Percentiles rank a stretch among this genome's conserved stretches.
These are phyloP conservation scores for Hymenotorrendiella dingleyae DNA, from an alignment of 2,329 filamentous ascomycete species.

Conservation along the genomic window DNA sequence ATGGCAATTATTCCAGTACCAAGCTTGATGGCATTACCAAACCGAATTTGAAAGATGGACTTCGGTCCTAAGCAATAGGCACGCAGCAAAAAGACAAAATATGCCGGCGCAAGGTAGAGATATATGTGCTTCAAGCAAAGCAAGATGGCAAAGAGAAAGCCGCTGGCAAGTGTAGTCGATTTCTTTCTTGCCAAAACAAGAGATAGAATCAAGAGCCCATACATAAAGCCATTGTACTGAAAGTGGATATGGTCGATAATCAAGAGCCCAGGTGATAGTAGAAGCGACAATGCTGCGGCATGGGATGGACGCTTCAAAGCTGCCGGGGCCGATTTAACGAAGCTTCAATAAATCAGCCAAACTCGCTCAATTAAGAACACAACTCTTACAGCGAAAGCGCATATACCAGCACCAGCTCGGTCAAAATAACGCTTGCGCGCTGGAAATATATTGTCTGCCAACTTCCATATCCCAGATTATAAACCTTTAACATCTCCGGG, in stretches of 20 bases:
- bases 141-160: conserved; percentile 75
- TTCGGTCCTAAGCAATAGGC: conserved; percentile 78
- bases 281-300: conserved; percentile 78
- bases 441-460: conserved; percentile 96
- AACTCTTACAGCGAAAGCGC: conserved; percentile 65
- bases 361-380: conserved; percentile 6
- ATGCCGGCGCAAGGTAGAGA: conserved; percentile 90
- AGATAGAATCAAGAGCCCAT: conserved; percentile 82
- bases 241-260: conserved; percentile 99
- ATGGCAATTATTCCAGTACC: conserved; percentile 65
- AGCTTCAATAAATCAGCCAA: conserved; percentile 43
- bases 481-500: conserved; percentile 72
- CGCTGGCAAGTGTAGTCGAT: conserved; percentile 70
- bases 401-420: conserved; percentile 78
- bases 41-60: conserved; percentile 68
- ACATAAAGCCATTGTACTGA: conserved; percentile 97
- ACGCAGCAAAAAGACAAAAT: conserved; percentile 89
- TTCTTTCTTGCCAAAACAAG: conserved; percentile 74
- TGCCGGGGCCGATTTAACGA: conserved; percentile 63
- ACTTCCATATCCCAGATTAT: conserved; percentile 79
- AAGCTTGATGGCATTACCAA: conserved; percentile 78
- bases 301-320: conserved; percentile 70
- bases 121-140: conserved; percentile 98
- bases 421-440: conserved; percentile 76
- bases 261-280: conserved; percentile 85